Base-by-base conservation (phyloP, 805 yeast genomes). In the Sugiyamaella smithiae region DNA sequence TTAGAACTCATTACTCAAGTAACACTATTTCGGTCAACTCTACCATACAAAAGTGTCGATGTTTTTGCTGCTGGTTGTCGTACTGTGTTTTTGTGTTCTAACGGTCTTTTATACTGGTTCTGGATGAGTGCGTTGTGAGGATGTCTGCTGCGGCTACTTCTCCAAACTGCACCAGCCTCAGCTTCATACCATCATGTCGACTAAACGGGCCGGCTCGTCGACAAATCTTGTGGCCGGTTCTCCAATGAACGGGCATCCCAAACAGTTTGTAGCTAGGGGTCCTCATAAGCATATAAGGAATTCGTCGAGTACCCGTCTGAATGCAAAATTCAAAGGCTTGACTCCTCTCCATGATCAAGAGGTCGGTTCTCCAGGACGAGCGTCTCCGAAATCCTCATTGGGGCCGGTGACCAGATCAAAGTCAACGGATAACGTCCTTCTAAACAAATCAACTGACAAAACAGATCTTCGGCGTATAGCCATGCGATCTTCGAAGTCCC, bases 341-440 rank as follows among this genome's bases (percentile, higher is more conserved):
- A 42, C 50, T 19, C 52, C 52, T 16, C 40, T 49, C 16, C 45
- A 49, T 38, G 43, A 28, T 16, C 19, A 22, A 26, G 16, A 17
- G 17, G 43, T 22, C 2, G 43, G 43, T 7, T 40, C 43, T 16
- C 43, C 43, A 8, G 29, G 22, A 12, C 16, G 22, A 17, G 12
- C 32, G 17, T 40, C 43, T 16, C 43, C 43, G 19, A 26, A 25
- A 22, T 8, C 20, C 4, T 43, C 44, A 4, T n/a, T n/a, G n/a
- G n/a, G n/a, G n/a, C 32, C 32, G 22, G 51, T 49, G 31, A 16
- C 26, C 17, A 19, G 53, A 23, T 51, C 55, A n/a, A 51, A 51
- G 41, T 45, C 50, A 8, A 49, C 53, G 24, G 55, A 51, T 23
- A 51, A 51, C 20, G n/a, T 51, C 9, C 22, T 19, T 14, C 22